phyloP scores from a whole-genome alignment of 2,329 filamentous ascomycete genomes.

The Venturia pyrina region DNA sequence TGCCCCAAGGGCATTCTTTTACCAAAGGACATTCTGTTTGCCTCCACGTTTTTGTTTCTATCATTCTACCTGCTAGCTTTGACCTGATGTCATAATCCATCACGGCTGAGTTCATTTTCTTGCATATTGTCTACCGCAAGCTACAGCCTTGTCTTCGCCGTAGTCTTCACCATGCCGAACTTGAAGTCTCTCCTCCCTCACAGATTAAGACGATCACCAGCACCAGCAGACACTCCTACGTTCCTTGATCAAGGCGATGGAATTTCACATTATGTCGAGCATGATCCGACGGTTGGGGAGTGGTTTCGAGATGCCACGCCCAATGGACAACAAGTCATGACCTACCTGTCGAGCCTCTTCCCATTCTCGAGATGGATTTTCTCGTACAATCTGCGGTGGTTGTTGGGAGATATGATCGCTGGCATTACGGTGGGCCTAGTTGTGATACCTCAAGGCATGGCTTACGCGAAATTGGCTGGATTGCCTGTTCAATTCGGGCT shows the following conservation, averaged over 20 bases:
- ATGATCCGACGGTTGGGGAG: slow-evolving; percentile 11
- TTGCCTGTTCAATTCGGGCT: slow-evolving; percentile 77
- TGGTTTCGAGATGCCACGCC: slow-evolving; percentile 6
- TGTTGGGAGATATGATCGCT: slow-evolving; percentile 12
- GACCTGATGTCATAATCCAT: background rate
- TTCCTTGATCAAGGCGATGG: background rate
- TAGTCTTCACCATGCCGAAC: background rate
- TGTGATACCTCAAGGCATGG: slow-evolving; percentile 90
- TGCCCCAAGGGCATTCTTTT: background rate
- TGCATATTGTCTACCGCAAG: background rate
- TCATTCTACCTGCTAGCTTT: background rate
- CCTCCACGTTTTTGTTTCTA: background rate
- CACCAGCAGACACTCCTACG: background rate
- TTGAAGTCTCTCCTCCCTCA: background rate
- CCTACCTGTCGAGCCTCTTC: slow-evolving; percentile 8
- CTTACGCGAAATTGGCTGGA: slow-evolving; percentile 75
- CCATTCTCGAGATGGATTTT: slow-evolving; percentile 10
- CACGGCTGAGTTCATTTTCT: background rate
- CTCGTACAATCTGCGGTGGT: slow-evolving; percentile 12
- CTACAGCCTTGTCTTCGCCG: background rate
- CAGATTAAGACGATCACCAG: background rate
- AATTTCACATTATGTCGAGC: slow-evolving; percentile 4
- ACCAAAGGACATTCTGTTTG: background rate
- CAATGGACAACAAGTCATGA: background rate
- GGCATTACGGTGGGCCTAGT: slow-evolving; percentile 63